Conservation (phyloP, 805 yeast species). For the Kluyveromyces aestuarii region DNA sequence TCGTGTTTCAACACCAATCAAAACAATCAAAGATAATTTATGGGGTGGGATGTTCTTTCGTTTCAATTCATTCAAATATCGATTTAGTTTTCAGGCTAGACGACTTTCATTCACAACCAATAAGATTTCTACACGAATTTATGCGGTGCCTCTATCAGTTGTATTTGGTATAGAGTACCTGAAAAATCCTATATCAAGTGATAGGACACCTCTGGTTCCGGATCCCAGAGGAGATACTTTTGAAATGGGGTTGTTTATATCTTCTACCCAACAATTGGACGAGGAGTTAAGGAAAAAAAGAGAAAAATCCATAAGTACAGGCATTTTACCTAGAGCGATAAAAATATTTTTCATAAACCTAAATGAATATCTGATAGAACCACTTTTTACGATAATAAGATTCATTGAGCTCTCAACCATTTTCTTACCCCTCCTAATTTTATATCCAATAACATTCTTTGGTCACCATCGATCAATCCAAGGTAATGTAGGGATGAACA, state of each 20-base stretch:
- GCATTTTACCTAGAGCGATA: constrained; percentile 22
- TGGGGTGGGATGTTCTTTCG: neutral
- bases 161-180: neutral
- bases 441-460: constrained; percentile 49
- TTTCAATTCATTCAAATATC: neutral
- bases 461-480: constrained; percentile 14
- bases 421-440: constrained; percentile 59
- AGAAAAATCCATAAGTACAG: constrained; percentile 13
- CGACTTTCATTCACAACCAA: neutral
- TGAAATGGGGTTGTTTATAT: constrained; percentile 53
- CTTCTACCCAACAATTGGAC: constrained; percentile 50
- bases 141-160: neutral
- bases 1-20: too few relatives aligned
- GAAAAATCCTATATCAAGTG: neutral
- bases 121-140: neutral
- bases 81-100: neutral
- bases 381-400: constrained; percentile 56
- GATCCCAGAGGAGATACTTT: constrained; percentile 50
- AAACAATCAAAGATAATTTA: too few relatives aligned
- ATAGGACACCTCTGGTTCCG: constrained; percentile 22
- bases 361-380: constrained; percentile 55
- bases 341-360: constrained; percentile 36
- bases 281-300: constrained; percentile 32
- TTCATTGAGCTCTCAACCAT: constrained; percentile 58
- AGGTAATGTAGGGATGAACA: constrained; percentile 5